Evolutionary conservation across 192 early-diverging fungal genomes (phyloP).

Genomic region (Coemansia sp.): DNA sequence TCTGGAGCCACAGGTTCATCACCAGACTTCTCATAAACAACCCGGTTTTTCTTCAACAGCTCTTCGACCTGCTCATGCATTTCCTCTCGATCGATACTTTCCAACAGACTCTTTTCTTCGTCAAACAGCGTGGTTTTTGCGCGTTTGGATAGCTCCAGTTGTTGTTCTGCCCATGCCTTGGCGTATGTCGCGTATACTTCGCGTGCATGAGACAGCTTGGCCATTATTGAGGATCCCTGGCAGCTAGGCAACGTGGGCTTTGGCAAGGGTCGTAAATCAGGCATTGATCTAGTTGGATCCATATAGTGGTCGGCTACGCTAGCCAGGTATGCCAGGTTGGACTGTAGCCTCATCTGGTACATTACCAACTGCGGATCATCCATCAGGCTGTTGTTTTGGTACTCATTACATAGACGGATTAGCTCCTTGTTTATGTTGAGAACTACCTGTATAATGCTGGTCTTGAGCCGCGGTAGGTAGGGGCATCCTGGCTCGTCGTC

Average conservation of each 20-base stretch:
- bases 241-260: constrained; percentile 26
- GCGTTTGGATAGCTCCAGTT: constrained; percentile 39
- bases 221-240: constrained; percentile 32
- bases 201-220: constrained; percentile 37
- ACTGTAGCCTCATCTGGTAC: constrained; percentile 65
- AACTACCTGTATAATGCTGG: constrained; percentile 55
- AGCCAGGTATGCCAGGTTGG: constrained; percentile 63
- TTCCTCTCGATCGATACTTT: constrained; percentile 24
- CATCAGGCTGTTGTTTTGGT: constrained; percentile 62
- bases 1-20: constrained; percentile 38
- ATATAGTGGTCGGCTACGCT: constrained; percentile 60
- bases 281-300: constrained; percentile 39
- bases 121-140: constrained; percentile 25
- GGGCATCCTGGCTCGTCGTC: constrained; percentile 41
- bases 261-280: constrained; percentile 43
- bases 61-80: constrained; percentile 36
- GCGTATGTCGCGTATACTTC: constrained; percentile 43
- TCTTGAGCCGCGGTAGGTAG: constrained; percentile 50
- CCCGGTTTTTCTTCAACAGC: constrained; percentile 37
- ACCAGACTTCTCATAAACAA: constrained; percentile 30
- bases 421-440: constrained; percentile 64
- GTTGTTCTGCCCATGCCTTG: constrained; percentile 32
- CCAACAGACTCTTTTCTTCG: constrained; percentile 26
- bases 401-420: constrained; percentile 58
- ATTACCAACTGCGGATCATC: constrained; percentile 56